phyloP scores from a whole-genome alignment of 805 yeast genomes.

The Brettanomyces naardenensis region DNA sequence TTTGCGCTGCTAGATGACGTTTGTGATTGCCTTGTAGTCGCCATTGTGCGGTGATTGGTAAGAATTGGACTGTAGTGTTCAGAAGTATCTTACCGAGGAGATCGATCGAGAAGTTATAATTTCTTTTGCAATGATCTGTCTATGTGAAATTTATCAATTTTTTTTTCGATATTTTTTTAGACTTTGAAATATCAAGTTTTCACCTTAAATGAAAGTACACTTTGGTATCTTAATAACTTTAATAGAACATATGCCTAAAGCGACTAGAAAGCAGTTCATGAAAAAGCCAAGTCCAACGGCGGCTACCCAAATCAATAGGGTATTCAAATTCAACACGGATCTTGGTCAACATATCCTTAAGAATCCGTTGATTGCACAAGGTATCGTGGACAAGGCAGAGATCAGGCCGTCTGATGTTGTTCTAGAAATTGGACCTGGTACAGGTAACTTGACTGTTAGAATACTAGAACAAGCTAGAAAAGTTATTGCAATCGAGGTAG shows the following conservation, averaged over 20 bases:
- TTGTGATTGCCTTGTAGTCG: neutral
- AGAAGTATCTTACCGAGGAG: neutral
- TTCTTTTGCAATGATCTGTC: too few relatives aligned
- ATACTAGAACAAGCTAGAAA: slow-evolving; percentile 88
- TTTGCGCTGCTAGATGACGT: neutral
- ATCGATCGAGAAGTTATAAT: neutral
- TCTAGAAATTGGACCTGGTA: slow-evolving; percentile 98
- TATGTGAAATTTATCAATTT: too few relatives aligned
- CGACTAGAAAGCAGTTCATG: slow-evolving; percentile 54
- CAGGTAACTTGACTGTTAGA: slow-evolving; percentile 92
- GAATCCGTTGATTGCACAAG: slow-evolving; percentile 95
- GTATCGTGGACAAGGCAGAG: slow-evolving; percentile 93
- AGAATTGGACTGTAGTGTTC: too few relatives aligned
- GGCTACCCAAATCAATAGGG: slow-evolving; percentile 65
- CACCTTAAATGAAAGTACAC: too few relatives aligned
- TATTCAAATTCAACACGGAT: slow-evolving; percentile 94
- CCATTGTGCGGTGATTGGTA: neutral
- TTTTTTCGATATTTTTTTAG: too few relatives aligned
- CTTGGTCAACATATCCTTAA: slow-evolving; percentile 95
- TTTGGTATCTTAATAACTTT: too few relatives aligned
- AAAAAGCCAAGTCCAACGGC: slow-evolving; percentile 50
- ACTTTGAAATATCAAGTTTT: too few relatives aligned
- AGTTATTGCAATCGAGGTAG: slow-evolving; percentile 97
- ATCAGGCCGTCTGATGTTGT: slow-evolving; percentile 90
- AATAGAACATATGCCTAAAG: slow-evolving; percentile 66